Conservation (phyloP, 495 filamentous ascomycete genomes). For the Hyaloscypha finlandica region DNA sequence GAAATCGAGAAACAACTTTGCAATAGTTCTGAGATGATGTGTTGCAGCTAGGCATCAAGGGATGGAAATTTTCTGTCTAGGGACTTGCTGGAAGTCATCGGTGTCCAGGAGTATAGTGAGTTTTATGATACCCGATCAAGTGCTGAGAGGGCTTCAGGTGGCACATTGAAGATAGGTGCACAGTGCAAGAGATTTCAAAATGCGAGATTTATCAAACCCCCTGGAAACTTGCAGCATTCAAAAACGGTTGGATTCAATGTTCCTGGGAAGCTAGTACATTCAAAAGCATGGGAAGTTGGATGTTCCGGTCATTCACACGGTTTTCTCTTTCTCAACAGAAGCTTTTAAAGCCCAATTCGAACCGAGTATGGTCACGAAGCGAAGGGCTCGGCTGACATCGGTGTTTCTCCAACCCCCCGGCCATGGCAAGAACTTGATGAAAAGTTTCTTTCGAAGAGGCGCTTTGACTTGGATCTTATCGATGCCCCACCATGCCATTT, state of each 20-base stretch:
- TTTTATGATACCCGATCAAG: conserved; percentile 28
- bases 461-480: background rate
- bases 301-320: too few species aligned
- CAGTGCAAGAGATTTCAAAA: background rate
- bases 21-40: conserved; percentile 59
- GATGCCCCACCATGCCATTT: background rate
- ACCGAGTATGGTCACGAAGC: background rate
- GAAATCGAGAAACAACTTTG: conserved; percentile 81
- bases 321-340: too few species aligned
- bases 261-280: too few species aligned
- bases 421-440: background rate
- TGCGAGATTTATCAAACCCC: too few species aligned
- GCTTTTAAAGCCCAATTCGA: too few species aligned
- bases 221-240: too few species aligned
- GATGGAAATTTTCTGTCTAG: background rate
- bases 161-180: too few species aligned
- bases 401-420: too few species aligned
- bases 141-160: conserved; percentile 28
- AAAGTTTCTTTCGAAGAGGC: background rate
- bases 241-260: too few species aligned
- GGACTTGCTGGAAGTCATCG: background rate
- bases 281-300: too few species aligned
- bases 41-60: background rate
- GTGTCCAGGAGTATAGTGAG: background rate
- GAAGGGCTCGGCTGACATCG: too few species aligned